Evolutionary conservation across 2,329 filamentous ascomycete species (phyloP).

Genomic region (Curvularia lunata): DNA sequence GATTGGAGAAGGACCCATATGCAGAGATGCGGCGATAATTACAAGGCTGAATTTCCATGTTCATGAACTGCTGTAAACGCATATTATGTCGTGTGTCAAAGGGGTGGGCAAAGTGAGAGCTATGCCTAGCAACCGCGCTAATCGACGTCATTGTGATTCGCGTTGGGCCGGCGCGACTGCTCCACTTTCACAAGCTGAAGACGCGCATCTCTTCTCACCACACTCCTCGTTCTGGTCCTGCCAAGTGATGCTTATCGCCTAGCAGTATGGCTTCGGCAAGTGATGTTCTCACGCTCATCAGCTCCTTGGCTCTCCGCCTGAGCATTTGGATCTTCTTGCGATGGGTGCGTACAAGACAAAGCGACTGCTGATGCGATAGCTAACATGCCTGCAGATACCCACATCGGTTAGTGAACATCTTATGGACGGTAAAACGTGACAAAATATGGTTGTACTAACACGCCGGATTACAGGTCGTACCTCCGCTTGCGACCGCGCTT

Average conservation of each 20-base stretch:
- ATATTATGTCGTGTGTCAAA: neutral
- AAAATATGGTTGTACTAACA: slow-evolving; percentile 16
- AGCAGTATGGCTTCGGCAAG: slow-evolving; percentile 44
- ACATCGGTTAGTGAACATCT: slow-evolving; percentile 36
- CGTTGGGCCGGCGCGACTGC: slow-evolving; percentile 10
- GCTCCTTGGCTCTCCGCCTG: slow-evolving; percentile 60
- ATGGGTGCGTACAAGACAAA: slow-evolving; percentile 58
- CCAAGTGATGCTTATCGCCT: slow-evolving; percentile 21
- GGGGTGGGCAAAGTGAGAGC: neutral
- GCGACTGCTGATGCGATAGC: slow-evolving; percentile 4
- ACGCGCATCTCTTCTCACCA: slow-evolving; percentile 10
- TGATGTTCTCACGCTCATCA: slow-evolving; percentile 45
- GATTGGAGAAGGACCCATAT: too few species aligned
- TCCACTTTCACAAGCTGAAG: slow-evolving; percentile 17
- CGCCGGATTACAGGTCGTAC: slow-evolving; percentile 41
- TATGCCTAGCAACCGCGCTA: neutral
- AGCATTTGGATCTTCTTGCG: slow-evolving; percentile 65
- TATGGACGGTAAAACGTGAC: slow-evolving; percentile 19
- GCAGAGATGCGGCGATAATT: neutral
- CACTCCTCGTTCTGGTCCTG: neutral
- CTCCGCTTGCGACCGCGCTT: slow-evolving; percentile 62
- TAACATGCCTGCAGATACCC: slow-evolving; percentile 35
- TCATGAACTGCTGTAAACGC: neutral
- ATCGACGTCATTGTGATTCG: slow-evolving; percentile 18
- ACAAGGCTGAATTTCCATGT: neutral